Evolutionary conservation across 495 filamentous ascomycete species (phyloP).

Genomic region (Daldinia grandis): DNA sequence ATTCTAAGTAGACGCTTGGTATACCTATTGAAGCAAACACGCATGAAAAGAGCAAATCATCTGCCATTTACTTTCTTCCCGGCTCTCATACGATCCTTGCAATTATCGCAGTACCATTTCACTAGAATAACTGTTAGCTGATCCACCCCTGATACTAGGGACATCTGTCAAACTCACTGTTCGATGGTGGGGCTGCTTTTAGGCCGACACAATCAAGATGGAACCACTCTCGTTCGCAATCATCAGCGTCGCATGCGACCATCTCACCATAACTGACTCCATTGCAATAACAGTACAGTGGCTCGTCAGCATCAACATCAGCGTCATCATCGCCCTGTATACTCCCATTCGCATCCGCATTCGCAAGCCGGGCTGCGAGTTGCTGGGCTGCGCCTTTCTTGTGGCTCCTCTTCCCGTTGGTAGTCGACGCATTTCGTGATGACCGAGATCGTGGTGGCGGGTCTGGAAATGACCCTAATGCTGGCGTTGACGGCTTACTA

Average conservation of each 20-base stretch:
- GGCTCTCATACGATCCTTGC: slow-evolving; percentile 73
- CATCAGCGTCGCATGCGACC: slow-evolving; percentile 94
- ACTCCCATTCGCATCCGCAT: slow-evolving; percentile 50
- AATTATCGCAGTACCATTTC: slow-evolving; percentile 92
- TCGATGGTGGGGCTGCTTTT: slow-evolving; percentile 82
- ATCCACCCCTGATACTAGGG: neutral
- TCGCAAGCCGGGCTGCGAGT: slow-evolving; percentile 43
- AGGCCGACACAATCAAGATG: slow-evolving; percentile 92
- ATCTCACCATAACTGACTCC: slow-evolving; percentile 95
- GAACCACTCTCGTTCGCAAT: slow-evolving; percentile 93
- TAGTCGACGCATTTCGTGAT: slow-evolving; percentile 45
- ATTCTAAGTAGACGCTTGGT: slow-evolving; percentile 20
- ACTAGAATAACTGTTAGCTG: slow-evolving; percentile 56
- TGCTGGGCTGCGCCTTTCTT: slow-evolving; percentile 69
- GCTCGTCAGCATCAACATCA: slow-evolving; percentile 82
- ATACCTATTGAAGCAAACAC: slow-evolving; percentile 17
- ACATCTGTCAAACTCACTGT: slow-evolving; percentile 66
- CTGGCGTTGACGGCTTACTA: slow-evolving; percentile 71
- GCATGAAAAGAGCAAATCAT: slow-evolving; percentile 30
- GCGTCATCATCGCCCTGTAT: slow-evolving; percentile 56
- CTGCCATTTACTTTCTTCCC: slow-evolving; percentile 52
- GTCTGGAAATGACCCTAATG: slow-evolving; percentile 61
- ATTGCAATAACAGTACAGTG: slow-evolving; percentile 92
- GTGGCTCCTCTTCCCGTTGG: slow-evolving; percentile 68
- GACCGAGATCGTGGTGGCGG: slow-evolving; percentile 50